Evolutionary conservation across 148 eudicot genomes (phyloP).

Genomic region (Cornus kousa): DNA sequence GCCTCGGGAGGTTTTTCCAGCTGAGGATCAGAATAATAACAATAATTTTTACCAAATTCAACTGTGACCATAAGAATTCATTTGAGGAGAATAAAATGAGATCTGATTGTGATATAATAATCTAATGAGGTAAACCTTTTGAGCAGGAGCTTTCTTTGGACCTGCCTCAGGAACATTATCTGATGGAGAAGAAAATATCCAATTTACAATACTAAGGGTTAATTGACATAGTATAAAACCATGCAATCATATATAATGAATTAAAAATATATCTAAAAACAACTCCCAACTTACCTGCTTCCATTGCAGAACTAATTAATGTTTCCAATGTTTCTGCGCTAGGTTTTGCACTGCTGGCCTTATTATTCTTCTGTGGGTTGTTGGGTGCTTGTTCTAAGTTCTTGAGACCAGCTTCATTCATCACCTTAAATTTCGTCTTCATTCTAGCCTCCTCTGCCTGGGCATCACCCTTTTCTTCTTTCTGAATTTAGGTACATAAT

Average conservation of each 20-base stretch:
- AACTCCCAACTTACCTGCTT: slow-evolving; percentile 46
- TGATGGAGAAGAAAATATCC: slow-evolving; percentile 4
- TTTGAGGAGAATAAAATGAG: neutral
- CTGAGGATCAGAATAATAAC: neutral
- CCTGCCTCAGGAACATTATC: slow-evolving; percentile 38
- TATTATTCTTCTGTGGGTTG: slow-evolving; percentile 42
- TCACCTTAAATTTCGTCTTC: slow-evolving; percentile 2
- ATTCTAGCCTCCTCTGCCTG: slow-evolving; percentile 28
- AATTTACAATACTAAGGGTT: neutral
- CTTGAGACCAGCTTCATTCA: slow-evolving; percentile 29
- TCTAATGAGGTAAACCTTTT: slow-evolving; percentile 38
- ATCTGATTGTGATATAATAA: neutral
- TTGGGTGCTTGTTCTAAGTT: slow-evolving; percentile 32
- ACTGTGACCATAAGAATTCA: neutral
- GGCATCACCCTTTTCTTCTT: slow-evolving; percentile 51
- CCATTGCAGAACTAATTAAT: slow-evolving; percentile 31
- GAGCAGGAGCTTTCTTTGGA: slow-evolving; percentile 58
- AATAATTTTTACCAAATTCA: neutral
- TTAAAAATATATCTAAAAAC: neutral
- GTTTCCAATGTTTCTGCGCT: slow-evolving; percentile 23
- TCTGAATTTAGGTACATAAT: slow-evolving; percentile 34
- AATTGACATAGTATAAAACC: neutral
- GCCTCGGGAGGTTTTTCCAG: slow-evolving; percentile 37
- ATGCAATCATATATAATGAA: neutral
- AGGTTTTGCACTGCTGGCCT: slow-evolving; percentile 35